Evolutionary conservation across 179 eudicot species (phyloP).

Genomic region (Nepenthes alata): DNA sequence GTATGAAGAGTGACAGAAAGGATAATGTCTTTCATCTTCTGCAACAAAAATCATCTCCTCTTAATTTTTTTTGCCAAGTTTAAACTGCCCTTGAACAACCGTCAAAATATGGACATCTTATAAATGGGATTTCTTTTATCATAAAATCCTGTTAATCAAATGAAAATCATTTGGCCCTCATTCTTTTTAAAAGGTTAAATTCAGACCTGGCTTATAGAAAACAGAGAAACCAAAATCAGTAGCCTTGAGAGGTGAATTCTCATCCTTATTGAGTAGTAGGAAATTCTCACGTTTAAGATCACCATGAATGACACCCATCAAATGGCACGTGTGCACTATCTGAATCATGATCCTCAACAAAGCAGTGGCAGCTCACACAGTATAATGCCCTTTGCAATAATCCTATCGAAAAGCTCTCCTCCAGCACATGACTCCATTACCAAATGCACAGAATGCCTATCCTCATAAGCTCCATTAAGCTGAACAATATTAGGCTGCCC

Average conservation of each 20-base stretch:
- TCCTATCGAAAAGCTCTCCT: conserved; percentile 67
- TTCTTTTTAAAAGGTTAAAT: background rate
- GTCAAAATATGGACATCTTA: too few species aligned
- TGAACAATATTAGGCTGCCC: conserved; percentile 63
- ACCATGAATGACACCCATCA: conserved; percentile 72
- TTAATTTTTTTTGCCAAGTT: too few species aligned
- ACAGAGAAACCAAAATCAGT: conserved; percentile 78
- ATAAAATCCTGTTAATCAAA: background rate
- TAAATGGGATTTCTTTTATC: too few species aligned
- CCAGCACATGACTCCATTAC: conserved; percentile 75
- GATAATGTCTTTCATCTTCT: too few species aligned
- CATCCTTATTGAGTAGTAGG: conserved; percentile 56
- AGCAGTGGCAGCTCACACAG: conserved; percentile 58
- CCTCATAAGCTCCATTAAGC: conserved; percentile 59
- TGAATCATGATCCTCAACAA: conserved; percentile 61
- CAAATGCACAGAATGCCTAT: conserved; percentile 60
- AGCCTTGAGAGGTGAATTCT: conserved; percentile 61
- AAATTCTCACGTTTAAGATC: conserved; percentile 73
- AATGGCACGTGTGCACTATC: conserved; percentile 63
- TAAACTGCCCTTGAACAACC: too few species aligned
- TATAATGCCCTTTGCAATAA: conserved; percentile 62
- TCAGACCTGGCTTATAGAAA: conserved; percentile 48
- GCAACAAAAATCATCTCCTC: too few species aligned
- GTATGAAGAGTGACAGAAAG: too few species aligned
- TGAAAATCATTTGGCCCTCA: background rate